Base-by-base conservation (phyloP, 352 stramenopile species). In the Pythium utonaiense region DNA sequence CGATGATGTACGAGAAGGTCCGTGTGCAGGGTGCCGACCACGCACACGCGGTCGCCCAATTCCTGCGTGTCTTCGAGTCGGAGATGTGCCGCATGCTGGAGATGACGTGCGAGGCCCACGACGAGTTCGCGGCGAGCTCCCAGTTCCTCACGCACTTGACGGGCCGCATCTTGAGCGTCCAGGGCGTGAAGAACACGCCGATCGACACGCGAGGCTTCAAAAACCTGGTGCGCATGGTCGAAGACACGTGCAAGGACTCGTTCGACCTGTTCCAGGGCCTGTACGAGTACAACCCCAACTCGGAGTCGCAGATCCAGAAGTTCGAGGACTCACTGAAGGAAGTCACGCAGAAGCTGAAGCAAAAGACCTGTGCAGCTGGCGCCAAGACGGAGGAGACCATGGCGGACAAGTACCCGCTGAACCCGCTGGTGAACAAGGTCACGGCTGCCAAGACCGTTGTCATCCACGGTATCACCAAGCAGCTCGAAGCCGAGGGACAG, bases 81-180 rank as follows among this genome's bases (percentile, higher is more conserved):
- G 95, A 98, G 73, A 81, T 96, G 53, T 99, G 97, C 74, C 88
- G 90, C 27, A 99, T 99, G 95, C 76, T 99, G 13, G 89, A 98
- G 52, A 94, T 99, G 80, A 96, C 85, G 49, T 98, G 96, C 71
- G 91, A 97, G 65, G 79, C 95, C 6, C 97, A 99, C 64, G 97
- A 99, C 72, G 91, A 93, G 57, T 98, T 96, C 60, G 95, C 96
- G 27, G 96, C 96, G 14, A 98, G 98, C 68, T 98, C 89, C 45
- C 97, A 99, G 83, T 99, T 99, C 72, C 92, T 99, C 62, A 99
- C 97, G 22, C 97, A 99, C 77, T 80, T 99, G 40, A 98, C 97
- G 59, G 97, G 97, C 16, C 89, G 97, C 44, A 98, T 99, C 59
- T 77, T 99, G 13, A 95, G 92, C 17, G 77, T 93, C 58, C 95